A percentile compares a stretch with the other conserved stretches of the same genome.
Conservation (phyloP, 164 flowering plant genomes). For the Vitis cinerea region DNA sequence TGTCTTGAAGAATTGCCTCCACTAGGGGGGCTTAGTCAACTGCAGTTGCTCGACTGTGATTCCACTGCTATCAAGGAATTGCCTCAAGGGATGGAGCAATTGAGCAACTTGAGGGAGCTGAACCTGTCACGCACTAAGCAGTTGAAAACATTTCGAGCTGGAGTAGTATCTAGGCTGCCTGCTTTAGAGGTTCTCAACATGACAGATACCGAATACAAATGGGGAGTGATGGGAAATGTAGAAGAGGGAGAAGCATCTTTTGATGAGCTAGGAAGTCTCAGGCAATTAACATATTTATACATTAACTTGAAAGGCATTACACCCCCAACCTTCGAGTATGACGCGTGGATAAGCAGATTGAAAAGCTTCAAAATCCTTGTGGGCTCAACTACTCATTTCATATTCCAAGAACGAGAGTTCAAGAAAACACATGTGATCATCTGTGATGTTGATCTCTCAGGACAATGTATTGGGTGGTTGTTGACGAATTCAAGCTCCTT, state of each 20-base stretch:
- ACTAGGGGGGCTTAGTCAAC: conserved; percentile 11
- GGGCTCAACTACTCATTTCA: background rate
- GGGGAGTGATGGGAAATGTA: background rate
- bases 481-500: conserved; percentile 9
- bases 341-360: conserved; percentile 3
- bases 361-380: conserved; percentile 3
- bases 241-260: conserved; percentile 1
- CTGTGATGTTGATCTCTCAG: conserved; percentile 9
- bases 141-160: conserved; percentile 6
- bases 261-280: conserved; percentile 15
- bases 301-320: conserved; percentile 2
- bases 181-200: conserved; percentile 17
- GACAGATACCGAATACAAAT: conserved; percentile 16
- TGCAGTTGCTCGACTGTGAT: conserved; percentile 21
- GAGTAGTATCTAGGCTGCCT: no score
- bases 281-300: background rate
- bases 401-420: no score
- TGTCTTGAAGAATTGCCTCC: conserved; percentile 17
- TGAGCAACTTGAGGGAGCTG: conserved; percentile 14
- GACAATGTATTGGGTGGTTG: conserved; percentile 4
- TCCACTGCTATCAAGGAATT: conserved; percentile 18
- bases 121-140: conserved; percentile 19
- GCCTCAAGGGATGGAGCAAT: conserved; percentile 18
- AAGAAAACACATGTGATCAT: conserved; percentile 4
- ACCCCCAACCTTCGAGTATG: conserved; percentile 1